These are phyloP conservation scores for Pseudogymnoascus sp. DNA, from an alignment of 2,329 filamentous ascomycete genomes.

Conservation along the genomic window DNA sequence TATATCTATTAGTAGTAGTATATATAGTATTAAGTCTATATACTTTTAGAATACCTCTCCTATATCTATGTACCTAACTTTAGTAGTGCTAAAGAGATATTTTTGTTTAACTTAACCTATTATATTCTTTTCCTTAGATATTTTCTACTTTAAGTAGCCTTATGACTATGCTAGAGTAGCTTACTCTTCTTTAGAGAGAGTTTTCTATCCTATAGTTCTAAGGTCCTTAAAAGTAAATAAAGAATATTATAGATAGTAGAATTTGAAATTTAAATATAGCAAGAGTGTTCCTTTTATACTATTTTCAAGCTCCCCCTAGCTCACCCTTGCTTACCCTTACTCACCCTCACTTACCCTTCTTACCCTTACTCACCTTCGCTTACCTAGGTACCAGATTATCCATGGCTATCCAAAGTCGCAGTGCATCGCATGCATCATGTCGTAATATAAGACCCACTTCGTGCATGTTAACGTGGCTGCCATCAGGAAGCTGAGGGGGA, in stretches of 20 bases:
- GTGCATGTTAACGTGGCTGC: too few relatives aligned
- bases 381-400: too few relatives aligned
- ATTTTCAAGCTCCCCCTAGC: neutral
- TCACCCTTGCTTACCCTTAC: too few relatives aligned
- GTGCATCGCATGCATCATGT: too few relatives aligned
- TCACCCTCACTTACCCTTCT: too few relatives aligned
- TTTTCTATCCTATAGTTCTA: neutral
- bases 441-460: too few relatives aligned
- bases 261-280: neutral
- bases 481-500: too few relatives aligned
- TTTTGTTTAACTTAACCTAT: neutral
- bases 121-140: neutral
- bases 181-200: neutral
- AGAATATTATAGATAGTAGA: neutral
- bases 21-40: conserved; percentile 1
- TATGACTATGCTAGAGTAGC: neutral
- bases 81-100: neutral
- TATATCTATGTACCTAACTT: neutral
- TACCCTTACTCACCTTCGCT: too few relatives aligned
- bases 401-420: too few relatives aligned
- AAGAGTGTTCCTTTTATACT: neutral
- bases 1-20: neutral
- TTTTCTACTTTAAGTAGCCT: neutral
- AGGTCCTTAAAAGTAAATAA: neutral
- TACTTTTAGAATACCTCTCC: neutral